Evolutionary conservation across 495 filamentous ascomycete genomes (phyloP), one percentile per base, ranked within the genome.

Genomic region (Margaritispora aquatica): DNA sequence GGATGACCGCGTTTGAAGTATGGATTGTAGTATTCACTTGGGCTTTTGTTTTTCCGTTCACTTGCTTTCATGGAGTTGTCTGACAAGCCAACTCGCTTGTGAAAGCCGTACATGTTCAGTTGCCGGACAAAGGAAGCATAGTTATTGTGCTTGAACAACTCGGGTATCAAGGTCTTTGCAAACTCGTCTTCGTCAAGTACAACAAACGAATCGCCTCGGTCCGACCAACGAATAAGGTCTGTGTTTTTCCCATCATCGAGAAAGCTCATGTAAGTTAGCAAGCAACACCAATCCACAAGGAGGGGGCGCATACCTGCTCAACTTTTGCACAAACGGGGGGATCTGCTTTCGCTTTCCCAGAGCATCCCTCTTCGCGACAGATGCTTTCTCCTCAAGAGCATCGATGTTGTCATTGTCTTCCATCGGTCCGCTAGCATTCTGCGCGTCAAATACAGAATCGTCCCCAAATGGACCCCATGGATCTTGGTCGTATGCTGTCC

Each of bases 101-200:
- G 94, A 68, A 99, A 99, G 8, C 94, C 94, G 70, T 99, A 98
- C 94, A 98, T 97, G 68, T 98, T 98, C 61, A 98, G 80, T 68
- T 98, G 94, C 10, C 94, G 89, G 24, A 99, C 94, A 66, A 99
- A 99, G 1, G 95, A 97, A 7, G 94, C 92, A 71, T 97, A 99
- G 71, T 97, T 99, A 71, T 96, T 97, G 73, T 97, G 95, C 69
- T 99, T 99, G 81, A 97, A 99, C 8, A 97, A 79, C 68, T 97
- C 94, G 1, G 94, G 94, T 51, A 99, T 97, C 59, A 99, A 71
- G 0, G 87, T 96, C 70, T 90, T 92, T n/a, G 94, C 95, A 72
- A 99, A 99, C 70, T 97, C 95, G 68, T 99, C 94, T 71, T 99
- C 94, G 67, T 99, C 95, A 3, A 97, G 73, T 8, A 99, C 94